Evolutionary conservation across 768 basidiomycete species (phyloP), one percentile per base, ranked within the genome.

Genomic region (Suillus cothurnatus): DNA sequence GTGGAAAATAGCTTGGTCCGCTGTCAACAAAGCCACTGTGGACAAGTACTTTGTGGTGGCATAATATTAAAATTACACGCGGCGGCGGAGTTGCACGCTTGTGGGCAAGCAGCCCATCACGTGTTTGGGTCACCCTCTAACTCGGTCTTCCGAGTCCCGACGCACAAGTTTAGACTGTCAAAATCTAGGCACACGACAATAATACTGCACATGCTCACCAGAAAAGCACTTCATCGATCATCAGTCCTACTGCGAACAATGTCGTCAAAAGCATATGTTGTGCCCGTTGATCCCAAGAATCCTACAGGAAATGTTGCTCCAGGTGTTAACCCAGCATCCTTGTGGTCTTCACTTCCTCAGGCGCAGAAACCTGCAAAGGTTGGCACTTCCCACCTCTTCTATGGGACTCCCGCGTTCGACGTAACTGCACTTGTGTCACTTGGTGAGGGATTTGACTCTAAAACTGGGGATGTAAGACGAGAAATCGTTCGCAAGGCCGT

Each of bases 401-500:
- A 85, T 78, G 84, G 85, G 62, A 82, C 81, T 4, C 85, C 86
- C 3, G 64, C 71, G 14, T 76, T 75, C 14, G 70, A 76, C 14
- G 75, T 88, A 52, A 84, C 87, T 1, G 81, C 86, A 0, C 73
- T 91, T 19, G 81, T 86, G 11, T 87, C 88, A 39, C 79, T 90
- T 9, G 88, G 88, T 0, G 85, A 86, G 0, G 81, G 76, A 2
- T 90, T 85, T 70, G 73, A 77, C 4, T 67, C 69, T 43, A 86
- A 86, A 69, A 79, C 74, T 7, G 80, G 71, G 1, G 76, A 79
- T 31, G 74, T 81, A 41, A 85, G 80, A 71, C 79, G 88, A n/a
- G 93, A 94, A 73, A 67, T 86, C 5, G 81, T 94, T 38, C 82
- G 93, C 70, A 87, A 85, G 70, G 84, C 91, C 12, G 83, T 94